Percentiles rank a stretch among this genome's conserved stretches.
These are phyloP conservation scores for Phaeotremella fagi DNA, from an alignment of 768 basidiomycete genomes.

Conservation along the genomic window DNA sequence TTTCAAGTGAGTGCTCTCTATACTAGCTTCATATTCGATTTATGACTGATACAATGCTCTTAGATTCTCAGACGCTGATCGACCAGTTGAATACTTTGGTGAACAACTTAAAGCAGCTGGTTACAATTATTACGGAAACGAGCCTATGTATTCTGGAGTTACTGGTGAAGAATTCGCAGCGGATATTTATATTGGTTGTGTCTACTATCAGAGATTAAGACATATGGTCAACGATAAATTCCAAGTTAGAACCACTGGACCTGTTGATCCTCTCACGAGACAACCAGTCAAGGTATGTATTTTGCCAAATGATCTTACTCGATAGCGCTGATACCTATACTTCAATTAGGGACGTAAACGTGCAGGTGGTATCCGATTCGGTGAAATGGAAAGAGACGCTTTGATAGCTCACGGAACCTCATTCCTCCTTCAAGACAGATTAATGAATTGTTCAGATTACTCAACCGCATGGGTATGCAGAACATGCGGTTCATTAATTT, in stretches of 20 bases:
- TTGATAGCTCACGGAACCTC: constrained; percentile 97
- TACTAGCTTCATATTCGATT: not conserved
- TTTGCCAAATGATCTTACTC: not conserved
- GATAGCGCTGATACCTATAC: too few species aligned
- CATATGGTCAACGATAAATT: constrained; percentile 99
- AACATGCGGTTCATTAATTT: constrained; percentile 90
- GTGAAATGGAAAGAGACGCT: constrained; percentile 99
- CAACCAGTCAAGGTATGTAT: constrained; percentile 87
- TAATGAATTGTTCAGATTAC: constrained; percentile 99
- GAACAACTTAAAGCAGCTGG: constrained; percentile 87
- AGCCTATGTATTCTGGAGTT: constrained; percentile 99
- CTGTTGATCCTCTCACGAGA: constrained; percentile 88
- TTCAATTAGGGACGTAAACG: constrained; percentile 98
- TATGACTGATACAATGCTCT: not conserved
- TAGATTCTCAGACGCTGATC: constrained; percentile 92
- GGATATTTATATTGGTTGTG: constrained; percentile 96
- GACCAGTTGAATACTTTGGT: constrained; percentile 96
- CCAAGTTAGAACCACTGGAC: constrained; percentile 97
- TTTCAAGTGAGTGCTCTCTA: constrained; percentile 66
- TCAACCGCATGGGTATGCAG: constrained; percentile 99
- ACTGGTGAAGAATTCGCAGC: constrained; percentile 98
- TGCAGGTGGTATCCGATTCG: constrained; percentile 97
- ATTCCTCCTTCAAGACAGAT: constrained; percentile 92
- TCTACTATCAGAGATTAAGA: constrained; percentile 96
- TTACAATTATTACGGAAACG: constrained; percentile 98